Percentiles rank a stretch among this genome's conserved stretches.
Evolutionary conservation across 257 asterid genomes (phyloP).

Genomic region (Nicotiana otophora): DNA sequence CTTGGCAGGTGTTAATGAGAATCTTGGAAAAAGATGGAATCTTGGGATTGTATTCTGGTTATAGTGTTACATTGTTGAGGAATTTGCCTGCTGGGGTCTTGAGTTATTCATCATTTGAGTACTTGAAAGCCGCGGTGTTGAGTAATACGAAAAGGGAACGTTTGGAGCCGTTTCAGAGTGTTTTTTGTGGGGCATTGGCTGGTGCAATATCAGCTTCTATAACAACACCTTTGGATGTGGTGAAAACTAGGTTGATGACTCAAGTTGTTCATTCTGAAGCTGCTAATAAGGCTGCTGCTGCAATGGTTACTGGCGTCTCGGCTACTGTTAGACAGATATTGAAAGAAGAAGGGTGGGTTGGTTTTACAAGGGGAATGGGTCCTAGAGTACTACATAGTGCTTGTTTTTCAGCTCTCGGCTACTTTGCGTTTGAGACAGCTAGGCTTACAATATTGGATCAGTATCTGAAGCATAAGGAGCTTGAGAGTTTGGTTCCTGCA

Average conservation of each 20-base stretch:
- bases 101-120: slow-evolving; percentile 93
- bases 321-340: slow-evolving; percentile 69
- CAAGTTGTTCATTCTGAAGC: slow-evolving; percentile 65
- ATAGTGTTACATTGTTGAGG: slow-evolving; percentile 87
- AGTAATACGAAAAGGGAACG: slow-evolving; percentile 34
- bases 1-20: slow-evolving; percentile 78
- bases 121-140: slow-evolving; percentile 79
- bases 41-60: slow-evolving; percentile 87
- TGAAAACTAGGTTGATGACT: slow-evolving; percentile 95
- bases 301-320: slow-evolving; percentile 48
- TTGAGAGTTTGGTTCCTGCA: slow-evolving; percentile 24
- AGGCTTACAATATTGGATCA: slow-evolving; percentile 66
- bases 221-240: slow-evolving; percentile 96
- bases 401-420: slow-evolving; percentile 90
- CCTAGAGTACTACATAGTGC: slow-evolving; percentile 92
- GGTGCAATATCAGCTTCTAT: slow-evolving; percentile 92
- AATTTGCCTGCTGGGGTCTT: slow-evolving; percentile 93
- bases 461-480: slow-evolving; percentile 64
- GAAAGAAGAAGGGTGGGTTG: slow-evolving; percentile 91
- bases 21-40: slow-evolving; percentile 88
- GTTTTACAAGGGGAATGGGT: slow-evolving; percentile 92
- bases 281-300: slow-evolving; percentile 57
- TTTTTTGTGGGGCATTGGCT: slow-evolving; percentile 88
- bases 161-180: slow-evolving; percentile 87
- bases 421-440: slow-evolving; percentile 94